Conservation (phyloP, 2,329 filamentous ascomycete species). For the Hymenoscyphus linearis region DNA sequence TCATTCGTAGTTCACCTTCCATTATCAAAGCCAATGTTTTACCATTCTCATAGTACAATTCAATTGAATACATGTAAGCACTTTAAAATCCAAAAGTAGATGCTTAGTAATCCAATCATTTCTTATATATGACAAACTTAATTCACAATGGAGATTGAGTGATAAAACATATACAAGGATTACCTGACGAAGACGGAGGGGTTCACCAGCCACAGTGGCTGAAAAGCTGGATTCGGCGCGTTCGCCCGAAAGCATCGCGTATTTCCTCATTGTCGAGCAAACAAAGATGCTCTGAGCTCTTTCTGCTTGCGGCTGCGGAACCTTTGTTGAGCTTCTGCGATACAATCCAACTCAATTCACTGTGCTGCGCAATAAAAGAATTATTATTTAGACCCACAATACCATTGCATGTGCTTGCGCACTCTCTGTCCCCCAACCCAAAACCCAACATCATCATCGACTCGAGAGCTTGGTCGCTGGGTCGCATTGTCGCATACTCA, state of each 20-base stretch:
- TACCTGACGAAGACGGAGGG: no score
- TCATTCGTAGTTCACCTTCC: not conserved
- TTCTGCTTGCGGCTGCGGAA: not conserved
- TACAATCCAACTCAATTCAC: not conserved
- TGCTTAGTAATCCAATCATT: no score
- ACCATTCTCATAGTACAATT: no score
- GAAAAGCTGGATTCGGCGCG: not conserved
- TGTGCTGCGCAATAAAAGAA: not conserved
- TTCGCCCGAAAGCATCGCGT: not conserved
- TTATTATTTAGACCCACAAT: not conserved
- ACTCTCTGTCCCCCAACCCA: not conserved
- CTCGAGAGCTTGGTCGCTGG: no score
- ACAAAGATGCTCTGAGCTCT: not conserved
- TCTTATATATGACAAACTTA: no score
- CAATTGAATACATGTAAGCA: no score
- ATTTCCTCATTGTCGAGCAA: not conserved
- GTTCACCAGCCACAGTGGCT: no score
- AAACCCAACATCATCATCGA: not conserved
- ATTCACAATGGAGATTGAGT: no score
- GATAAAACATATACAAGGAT: no score
- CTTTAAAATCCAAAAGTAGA: no score
- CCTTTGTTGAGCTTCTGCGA: not conserved
- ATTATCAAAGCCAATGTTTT: no score
- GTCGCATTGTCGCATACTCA: not conserved
- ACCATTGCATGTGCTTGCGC: not conserved